Conservation (phyloP, 805 yeast genomes). For the Starmerella roubikii region DNA sequence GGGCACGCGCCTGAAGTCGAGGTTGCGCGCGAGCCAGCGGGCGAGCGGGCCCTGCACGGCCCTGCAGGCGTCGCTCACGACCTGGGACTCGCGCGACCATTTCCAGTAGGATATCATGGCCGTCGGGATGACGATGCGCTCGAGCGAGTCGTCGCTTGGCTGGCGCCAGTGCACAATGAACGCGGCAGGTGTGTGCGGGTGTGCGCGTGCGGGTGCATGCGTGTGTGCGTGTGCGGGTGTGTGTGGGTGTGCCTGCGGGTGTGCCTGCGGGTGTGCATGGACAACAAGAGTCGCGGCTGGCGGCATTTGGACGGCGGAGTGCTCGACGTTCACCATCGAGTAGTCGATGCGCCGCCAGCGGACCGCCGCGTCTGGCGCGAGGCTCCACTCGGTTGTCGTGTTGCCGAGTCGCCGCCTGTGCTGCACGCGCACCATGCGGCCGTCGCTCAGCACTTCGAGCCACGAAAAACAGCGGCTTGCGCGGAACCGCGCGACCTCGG, state of each 20-base stretch:
- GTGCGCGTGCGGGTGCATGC: too few relatives aligned
- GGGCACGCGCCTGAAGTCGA: too few relatives aligned
- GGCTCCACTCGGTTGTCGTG: constrained; percentile 1
- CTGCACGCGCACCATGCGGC: background rate
- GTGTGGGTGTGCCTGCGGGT: too few relatives aligned
- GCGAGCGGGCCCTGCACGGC: background rate
- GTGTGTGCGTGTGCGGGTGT: too few relatives aligned
- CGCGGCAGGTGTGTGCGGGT: too few relatives aligned
- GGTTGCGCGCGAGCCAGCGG: constrained; percentile 4
- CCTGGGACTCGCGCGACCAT: constrained; percentile 7
- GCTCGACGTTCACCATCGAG: constrained; percentile 1
- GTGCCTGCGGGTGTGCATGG: too few relatives aligned
- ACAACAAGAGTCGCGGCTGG: background rate
- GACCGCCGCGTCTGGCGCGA: background rate
- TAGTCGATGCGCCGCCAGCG: constrained; percentile 3
- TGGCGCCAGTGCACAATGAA: background rate
- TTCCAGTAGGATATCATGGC: constrained; percentile 8
- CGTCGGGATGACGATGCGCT: constrained; percentile 5
- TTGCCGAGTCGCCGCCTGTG: background rate
- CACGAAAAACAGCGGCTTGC: constrained; percentile 4
- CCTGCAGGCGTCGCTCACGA: background rate
- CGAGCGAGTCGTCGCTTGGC: background rate
- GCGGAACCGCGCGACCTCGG: constrained; percentile 2
- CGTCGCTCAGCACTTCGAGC: background rate
- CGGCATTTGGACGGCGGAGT: constrained; percentile 1